Evolutionary conservation across 768 basidiomycete species (phyloP), one percentile per base, ranked within the genome.

Genomic region (Rhizopogon rudus): DNA sequence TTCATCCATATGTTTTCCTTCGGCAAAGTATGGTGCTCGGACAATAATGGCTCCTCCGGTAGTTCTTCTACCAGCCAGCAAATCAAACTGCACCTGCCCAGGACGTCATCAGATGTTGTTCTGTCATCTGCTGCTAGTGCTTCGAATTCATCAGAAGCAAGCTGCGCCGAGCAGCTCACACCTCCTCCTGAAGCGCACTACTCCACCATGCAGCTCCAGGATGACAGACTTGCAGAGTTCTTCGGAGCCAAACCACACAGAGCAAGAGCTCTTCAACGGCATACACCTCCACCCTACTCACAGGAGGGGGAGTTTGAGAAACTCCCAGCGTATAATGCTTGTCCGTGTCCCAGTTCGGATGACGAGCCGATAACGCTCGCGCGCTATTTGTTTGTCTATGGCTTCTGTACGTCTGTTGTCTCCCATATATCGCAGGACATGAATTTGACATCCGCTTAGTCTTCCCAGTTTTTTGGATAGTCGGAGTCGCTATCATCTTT

Each of bases 381-480:
- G 6, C 76, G 78, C 68, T 82, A 78, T 64, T 67, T 86, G 44
- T 85, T 86, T 71, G 80, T 79, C 61, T 84, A 83, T 55, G 82
- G 83, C 43, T 84, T 86, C 62, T 63, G 84, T 85, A 61, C 63
- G 83, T 69, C 17, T 40, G 52, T 33, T 50, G 40, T 42, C 44
- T 17, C 40, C 12, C 44, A 59, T 52, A 54, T 55, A 31, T 17
- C n/a, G 9, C 13, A 17, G 33, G 48, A 59, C 2, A 53, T 46
- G 3, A 14, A 8, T 6, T 13, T 44, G 13, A 17, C 44, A 17
- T 57, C 55, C 52, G 22, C 49, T 6, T 16, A 86, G 83, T 84
- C 50, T 85, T 85, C 65, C 81, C 80, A 2, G 71, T 79, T 40
- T 84, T 86, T 65, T 85, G 83, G 83, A 72, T 78, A 44, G 70